Base-by-base conservation (phyloP, 2,329 filamentous ascomycete genomes). In the Epichloe festucae region DNA sequence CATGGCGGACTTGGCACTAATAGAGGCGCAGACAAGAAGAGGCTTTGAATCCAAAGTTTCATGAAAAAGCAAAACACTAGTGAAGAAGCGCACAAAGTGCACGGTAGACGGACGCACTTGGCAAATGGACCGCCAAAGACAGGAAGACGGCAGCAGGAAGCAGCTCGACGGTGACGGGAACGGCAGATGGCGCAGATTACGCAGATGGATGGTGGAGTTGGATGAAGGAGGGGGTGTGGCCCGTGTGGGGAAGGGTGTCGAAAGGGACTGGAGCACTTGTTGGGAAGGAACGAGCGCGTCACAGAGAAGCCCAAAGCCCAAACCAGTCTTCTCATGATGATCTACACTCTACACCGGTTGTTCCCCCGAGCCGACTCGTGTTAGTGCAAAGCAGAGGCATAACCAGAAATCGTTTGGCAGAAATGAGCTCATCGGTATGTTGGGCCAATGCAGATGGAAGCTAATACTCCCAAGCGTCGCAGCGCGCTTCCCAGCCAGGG, bases 1-100 rank as follows among this genome's bases (percentile, higher is more conserved):
- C 64, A 66, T 66, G 62, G 60, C 59, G 58, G 58, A 58, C 57
- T 55, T 56, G 58, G 60, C 60, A 60, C 49, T 51, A 53, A 39
- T 23, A 48, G 46, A 43, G 46, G 27, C 35, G 51, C 36, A 47
- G 48, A 46, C 40, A 17, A 27, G 40, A 31, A 23, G 49, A 50
- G 19, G 31, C 4, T 17, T 31, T 31, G 10, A 21, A 34, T 46
- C n/a, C 27, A 39, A 50, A 44, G 35, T 42, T 50, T 52, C 44
- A n/a, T 34, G 47, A 47, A 42, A 40, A 35, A 35, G 34, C 34
- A 44, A 19, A 42, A 47, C 46, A 50, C 47, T 14, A 38, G 21
- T 19, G 19, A 39, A 31, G 34, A 48, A 7, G 38, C 38, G 44
- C 38, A 48, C 21, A 14, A 34, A 40, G 36, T 27, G 17, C 15